Conservation (phyloP, 805 yeast genomes). For the Pichia occidentalis region DNA sequence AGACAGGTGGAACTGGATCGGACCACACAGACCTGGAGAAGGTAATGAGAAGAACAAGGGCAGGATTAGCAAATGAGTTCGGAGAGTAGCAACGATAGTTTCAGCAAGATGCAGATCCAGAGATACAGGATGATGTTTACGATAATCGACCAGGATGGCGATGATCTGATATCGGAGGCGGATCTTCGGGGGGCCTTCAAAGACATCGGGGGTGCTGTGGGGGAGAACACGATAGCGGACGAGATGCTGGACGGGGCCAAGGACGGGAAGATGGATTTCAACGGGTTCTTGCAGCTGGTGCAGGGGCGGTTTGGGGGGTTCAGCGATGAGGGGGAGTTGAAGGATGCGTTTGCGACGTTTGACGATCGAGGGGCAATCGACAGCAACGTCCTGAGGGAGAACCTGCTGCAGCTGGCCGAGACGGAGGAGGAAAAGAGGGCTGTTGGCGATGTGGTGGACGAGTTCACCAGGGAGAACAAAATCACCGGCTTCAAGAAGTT, state of each 20-base stretch:
- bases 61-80: no score
- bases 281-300: slow-evolving; percentile 60
- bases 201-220: slow-evolving; percentile 39
- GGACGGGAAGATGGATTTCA: slow-evolving; percentile 44
- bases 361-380: slow-evolving; percentile 28
- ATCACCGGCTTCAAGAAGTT: slow-evolving; percentile 55
- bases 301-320: slow-evolving; percentile 45
- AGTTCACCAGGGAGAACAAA: slow-evolving; percentile 48
- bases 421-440: background rate
- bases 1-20: no score
- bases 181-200: slow-evolving; percentile 45
- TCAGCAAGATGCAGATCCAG: slow-evolving; percentile 57
- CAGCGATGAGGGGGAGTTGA: slow-evolving; percentile 45
- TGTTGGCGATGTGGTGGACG: slow-evolving; percentile 33
- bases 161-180: slow-evolving; percentile 49
- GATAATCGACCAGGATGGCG: slow-evolving; percentile 75
- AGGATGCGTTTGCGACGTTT: slow-evolving; percentile 55
- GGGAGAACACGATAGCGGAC: slow-evolving; percentile 37
- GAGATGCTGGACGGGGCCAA: slow-evolving; percentile 47
- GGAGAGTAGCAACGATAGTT: slow-evolving; percentile 29
- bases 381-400: slow-evolving; percentile 9
- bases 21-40: no score
- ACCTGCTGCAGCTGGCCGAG: background rate
- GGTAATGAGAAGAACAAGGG: no score
- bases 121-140: slow-evolving; percentile 71